Base-by-base conservation (phyloP, 257 asterid genomes). In the Oldenlandia corymbosa region DNA sequence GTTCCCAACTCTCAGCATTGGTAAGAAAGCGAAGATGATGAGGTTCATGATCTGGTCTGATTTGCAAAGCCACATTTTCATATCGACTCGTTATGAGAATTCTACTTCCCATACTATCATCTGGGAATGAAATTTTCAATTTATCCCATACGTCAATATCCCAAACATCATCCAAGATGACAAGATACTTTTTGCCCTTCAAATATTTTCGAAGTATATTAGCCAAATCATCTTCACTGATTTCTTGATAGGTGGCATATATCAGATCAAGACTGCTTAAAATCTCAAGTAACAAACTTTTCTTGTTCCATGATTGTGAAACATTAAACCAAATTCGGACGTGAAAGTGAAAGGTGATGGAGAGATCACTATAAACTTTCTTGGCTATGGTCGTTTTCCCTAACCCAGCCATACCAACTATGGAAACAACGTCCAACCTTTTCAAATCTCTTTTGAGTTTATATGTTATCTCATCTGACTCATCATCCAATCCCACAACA, bases 91-190 rank as follows among this genome's bases (percentile, higher is more conserved):
- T 56, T 26, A 56, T 20, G 7, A 56, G 42, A 17, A 56, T 31
- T 32, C 61, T n/a, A 14, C 61, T 56, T 8, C 61, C 61, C 7
- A 16, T 8, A 1, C 0, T 14, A 30, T 31, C 43, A 30, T 56
- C n/a, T 17, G 61, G 61, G 13, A 56, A 56, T 56, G 61, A 56
- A 36, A n/a, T 7, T 17, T 17, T 17, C 42, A 56, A 56, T 17
- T 17, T 56, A 3, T 31, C 9, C 61, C 61, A 56, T 10, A 14
- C 61, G 6, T 9, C 0, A 20, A 3, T 3, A 30, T 56, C 61
- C 61, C 61, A 56, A 56, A 56, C 61, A 31, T 56, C 61, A 56
- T 55, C 60, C 60, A 55, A 31, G 3, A 55, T 7, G 11, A 55
- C 31, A 43, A 55, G 60, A 31, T 31, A 55, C 60, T 17, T 55